Evolutionary conservation across 805 yeast species (phyloP).

Genomic region (Schwanniomyces pseudopolymorphus): DNA sequence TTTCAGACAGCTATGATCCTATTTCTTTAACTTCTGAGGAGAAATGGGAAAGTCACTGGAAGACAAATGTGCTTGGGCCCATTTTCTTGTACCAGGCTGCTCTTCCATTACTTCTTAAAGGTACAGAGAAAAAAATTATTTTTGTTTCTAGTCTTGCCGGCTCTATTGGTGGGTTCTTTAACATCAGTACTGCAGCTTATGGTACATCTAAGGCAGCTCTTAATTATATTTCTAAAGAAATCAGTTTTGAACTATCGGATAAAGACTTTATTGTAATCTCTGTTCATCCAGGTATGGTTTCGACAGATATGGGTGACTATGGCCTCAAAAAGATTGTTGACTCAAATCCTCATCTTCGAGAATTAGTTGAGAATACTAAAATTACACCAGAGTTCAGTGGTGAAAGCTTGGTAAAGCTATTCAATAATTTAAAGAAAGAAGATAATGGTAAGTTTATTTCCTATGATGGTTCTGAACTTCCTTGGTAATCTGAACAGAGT

Average conservation of each 20-base stretch:
- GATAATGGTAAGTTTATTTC: slow-evolving; percentile 12
- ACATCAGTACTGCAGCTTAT: slow-evolving; percentile 20
- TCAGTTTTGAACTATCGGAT: slow-evolving; percentile 20
- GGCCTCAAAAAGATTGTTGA: slow-evolving; percentile 1
- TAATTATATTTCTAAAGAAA: slow-evolving; percentile 24
- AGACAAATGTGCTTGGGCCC: slow-evolving; percentile 29
- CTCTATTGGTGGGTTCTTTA: slow-evolving; percentile 21
- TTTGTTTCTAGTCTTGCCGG: slow-evolving; percentile 28
- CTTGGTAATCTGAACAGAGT: slow-evolving; percentile 1
- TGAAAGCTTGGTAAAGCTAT: slow-evolving; percentile 4
- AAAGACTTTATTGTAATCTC: slow-evolving; percentile 27
- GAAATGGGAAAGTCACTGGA: slow-evolving; percentile 13
- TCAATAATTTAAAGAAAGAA: slow-evolving; percentile 6
- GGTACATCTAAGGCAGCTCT: slow-evolving; percentile 38
- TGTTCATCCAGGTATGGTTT: slow-evolving; percentile 41
- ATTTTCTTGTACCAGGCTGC: slow-evolving; percentile 25
- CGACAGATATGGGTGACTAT: slow-evolving; percentile 29
- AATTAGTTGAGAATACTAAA: neutral
- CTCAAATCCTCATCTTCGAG: neutral
- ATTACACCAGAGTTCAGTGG: slow-evolving; percentile 13
- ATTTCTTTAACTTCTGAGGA: slow-evolving; percentile 17
- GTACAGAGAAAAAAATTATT: slow-evolving; percentile 22
- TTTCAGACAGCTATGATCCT: slow-evolving; percentile 9
- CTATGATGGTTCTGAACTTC: slow-evolving; percentile 10
- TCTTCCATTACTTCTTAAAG: slow-evolving; percentile 21